Conservation (phyloP, 2,329 filamentous ascomycete species). For the Calonectria pseudoreteaudii region DNA sequence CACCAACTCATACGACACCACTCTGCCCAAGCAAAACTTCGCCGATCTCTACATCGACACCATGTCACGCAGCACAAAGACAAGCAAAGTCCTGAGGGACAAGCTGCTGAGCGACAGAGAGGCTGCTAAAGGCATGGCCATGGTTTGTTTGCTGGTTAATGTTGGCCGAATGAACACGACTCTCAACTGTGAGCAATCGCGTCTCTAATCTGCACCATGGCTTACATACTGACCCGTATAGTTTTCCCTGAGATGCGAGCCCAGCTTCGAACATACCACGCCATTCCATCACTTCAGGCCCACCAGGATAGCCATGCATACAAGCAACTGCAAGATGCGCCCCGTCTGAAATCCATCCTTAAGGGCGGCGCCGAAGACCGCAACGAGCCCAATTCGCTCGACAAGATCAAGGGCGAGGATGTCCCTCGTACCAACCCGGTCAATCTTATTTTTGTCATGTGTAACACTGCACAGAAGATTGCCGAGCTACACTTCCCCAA, state of each 20-base stretch:
- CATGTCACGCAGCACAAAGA: slow-evolving; percentile 98
- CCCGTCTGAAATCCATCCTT: slow-evolving; percentile 93
- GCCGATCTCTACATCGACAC: slow-evolving; percentile 98
- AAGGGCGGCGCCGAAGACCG: slow-evolving; percentile 96
- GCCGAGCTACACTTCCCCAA: slow-evolving; percentile 92
- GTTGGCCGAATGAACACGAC: slow-evolving; percentile 99
- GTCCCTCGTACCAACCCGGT: slow-evolving; percentile 91
- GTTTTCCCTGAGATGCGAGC: slow-evolving; percentile 99
- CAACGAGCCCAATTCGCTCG: slow-evolving; percentile 83
- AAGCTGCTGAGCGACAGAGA: slow-evolving; percentile 93
- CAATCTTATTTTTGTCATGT: slow-evolving; percentile 95
- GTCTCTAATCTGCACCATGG: neutral
- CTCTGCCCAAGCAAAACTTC: slow-evolving; percentile 76
- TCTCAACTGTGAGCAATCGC: slow-evolving; percentile 80
- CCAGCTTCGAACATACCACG: slow-evolving; percentile 96
- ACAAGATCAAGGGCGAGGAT: slow-evolving; percentile 77
- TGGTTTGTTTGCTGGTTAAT: slow-evolving; percentile 98
- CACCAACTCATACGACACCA: slow-evolving; percentile 86
- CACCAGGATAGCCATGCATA: slow-evolving; percentile 96
- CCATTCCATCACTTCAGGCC: slow-evolving; percentile 95
- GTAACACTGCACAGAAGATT: slow-evolving; percentile 88
- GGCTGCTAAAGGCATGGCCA: slow-evolving; percentile 97
- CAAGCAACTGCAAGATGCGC: slow-evolving; percentile 97
- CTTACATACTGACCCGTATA: slow-evolving; percentile 52
- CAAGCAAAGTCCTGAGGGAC: slow-evolving; percentile 97